Evolutionary conservation across 306 rosid species (phyloP), one percentile per base, ranked within the genome.

Genomic region (Malus orientalis): DNA sequence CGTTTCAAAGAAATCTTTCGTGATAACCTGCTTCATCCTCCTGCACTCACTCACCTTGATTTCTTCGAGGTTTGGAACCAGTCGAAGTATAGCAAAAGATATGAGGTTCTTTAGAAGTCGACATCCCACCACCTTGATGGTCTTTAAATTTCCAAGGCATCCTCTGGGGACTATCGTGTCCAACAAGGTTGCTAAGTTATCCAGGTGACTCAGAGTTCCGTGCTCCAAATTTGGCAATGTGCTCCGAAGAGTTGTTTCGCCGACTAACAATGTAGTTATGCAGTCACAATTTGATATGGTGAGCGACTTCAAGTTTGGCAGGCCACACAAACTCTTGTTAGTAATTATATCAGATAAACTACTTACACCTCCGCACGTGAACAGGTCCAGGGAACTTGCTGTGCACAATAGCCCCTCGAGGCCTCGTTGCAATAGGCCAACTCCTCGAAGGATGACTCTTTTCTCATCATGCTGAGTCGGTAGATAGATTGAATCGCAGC

Each of bases 181-280:
- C 45, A 47, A 23, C 65, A 65, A 53, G 74, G 68, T 73, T 8
- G 58, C 23, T 11, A 65, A 53, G 67, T 25, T 54, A 18, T 64
- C 74, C 2, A 79, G 77, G 19, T 33, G 23, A 5, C 10, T n/a
- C 15, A 79, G 73, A 27, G 58, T 49, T 57, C 73, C 59, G 15
- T 65, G 59, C 54, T 72, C 78, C 33, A 72, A n/a, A 72, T 79
- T 79, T n/a, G 74, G 73, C 30, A 79, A 45, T 42, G 74, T 67
- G 51, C 45, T 36, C n/a, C 19, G 29, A 22, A 55, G 15, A 18
- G 67, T 53, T 25, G 5, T 12, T 66, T 76, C 79, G 3, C 74
- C 57, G 4, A 33, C 30, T 38, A 76, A 54, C 44, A 76, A 54
- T 16, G 58, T 76, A 12, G 73, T 67, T 20, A 67, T 33, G 53